phyloP scores from a whole-genome alignment of 192 early-diverging fungal genomes.

The Chytriomyces sp. region DNA sequence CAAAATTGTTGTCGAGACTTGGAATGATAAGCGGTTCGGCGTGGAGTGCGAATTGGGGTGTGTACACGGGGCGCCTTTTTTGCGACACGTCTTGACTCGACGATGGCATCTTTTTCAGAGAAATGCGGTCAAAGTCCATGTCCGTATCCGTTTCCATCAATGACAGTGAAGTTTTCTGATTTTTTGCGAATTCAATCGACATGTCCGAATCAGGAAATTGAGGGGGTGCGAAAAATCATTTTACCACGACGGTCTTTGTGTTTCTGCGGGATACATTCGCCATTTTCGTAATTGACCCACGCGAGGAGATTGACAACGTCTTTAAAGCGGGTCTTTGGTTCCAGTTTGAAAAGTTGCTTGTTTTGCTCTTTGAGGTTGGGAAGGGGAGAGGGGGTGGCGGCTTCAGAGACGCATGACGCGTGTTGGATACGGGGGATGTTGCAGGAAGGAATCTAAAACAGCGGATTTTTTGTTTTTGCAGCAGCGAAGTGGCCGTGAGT shows the following conservation, averaged over 20 bases:
- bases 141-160: neutral
- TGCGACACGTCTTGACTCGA: neutral
- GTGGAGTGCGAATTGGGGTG: neutral
- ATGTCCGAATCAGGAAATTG: neutral
- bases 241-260: no score
- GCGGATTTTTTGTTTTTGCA: neutral
- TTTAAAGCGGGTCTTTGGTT: no score
- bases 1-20: neutral
- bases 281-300: no score
- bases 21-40: neutral
- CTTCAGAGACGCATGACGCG: conserved; percentile 2
- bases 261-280: no score
- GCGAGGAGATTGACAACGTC: no score
- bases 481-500: neutral
- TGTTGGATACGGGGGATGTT: neutral
- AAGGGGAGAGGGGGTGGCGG: conserved; percentile 15
- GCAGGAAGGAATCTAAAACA: neutral
- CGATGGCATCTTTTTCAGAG: no score
- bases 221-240: no score
- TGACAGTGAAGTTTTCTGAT: neutral
- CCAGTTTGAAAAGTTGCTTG: neutral
- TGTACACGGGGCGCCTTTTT: neutral
- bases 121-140: neutral
- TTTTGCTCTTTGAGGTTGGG: neutral
- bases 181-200: neutral